phyloP scores from a whole-genome alignment of 176 grass and related monocot species.

The Poa pratensis region DNA sequence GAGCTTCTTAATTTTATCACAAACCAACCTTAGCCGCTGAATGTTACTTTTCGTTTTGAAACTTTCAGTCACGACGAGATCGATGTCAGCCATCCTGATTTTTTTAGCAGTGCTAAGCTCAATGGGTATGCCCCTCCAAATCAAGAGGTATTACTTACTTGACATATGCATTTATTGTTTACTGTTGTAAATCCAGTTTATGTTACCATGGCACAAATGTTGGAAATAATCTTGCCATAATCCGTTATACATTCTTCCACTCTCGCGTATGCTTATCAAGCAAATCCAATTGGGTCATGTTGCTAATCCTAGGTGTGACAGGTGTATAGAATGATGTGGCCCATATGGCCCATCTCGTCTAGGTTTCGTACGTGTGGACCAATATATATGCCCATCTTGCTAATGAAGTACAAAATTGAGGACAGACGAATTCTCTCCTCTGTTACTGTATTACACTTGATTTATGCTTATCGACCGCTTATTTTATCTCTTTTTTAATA shows the following conservation, averaged over 20 bases:
- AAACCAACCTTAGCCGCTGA: neutral
- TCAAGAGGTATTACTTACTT: slow-evolving; percentile 68
- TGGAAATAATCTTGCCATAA: neutral
- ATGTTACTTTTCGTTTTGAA: slow-evolving; percentile 41
- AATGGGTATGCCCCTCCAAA: slow-evolving; percentile 89
- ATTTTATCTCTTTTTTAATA: neutral
- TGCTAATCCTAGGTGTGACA: neutral
- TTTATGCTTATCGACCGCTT: neutral
- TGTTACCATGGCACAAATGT: slow-evolving; percentile 1
- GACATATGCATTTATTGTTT: neutral
- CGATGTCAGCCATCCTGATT: slow-evolving; percentile 95
- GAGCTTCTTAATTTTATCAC: neutral
- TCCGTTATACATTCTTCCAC: neutral
- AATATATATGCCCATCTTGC: slow-evolving; percentile 5
- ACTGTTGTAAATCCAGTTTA: slow-evolving; percentile 13
- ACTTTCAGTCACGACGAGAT: slow-evolving; percentile 83
- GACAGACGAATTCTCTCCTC: neutral
- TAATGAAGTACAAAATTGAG: neutral
- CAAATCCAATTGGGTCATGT: slow-evolving; percentile 1
- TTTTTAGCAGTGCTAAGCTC: slow-evolving; percentile 89
- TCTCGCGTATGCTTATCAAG: neutral
- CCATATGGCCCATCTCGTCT: slow-evolving; percentile 12
- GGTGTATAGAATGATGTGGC: slow-evolving; percentile 13
- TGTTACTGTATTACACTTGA: neutral
- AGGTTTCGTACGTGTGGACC: neutral